Base-by-base conservation (phyloP, 768 basidiomycete species). In the Termitomyces bulborhizus region DNA sequence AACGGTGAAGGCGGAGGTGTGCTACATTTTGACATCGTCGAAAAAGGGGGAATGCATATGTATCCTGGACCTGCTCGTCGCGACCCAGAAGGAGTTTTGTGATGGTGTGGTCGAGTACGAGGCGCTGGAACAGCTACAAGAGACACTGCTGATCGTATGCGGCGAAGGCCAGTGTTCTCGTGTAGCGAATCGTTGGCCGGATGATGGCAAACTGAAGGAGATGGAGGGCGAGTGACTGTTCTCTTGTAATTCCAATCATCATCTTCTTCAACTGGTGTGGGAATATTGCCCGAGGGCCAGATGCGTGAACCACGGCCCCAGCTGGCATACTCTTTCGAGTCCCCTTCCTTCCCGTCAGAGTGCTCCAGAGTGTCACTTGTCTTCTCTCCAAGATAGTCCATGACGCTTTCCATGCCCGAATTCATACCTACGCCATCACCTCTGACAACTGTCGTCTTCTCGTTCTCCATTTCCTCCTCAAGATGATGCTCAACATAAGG, bases 381-480 rank as follows among this genome's bases (percentile, higher is more conserved):
- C 26, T 56, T 51, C 18, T 48, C 55, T 53, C 68, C 64, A 61
- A 77, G 65, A 57, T 72, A 62, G 56, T 71, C 71, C 58, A 76
- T 68, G 61, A 76, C 69, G 39, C 72, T 67, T 53, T 70, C 69
- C 66, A 73, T 69, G 56, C 71, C 72, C 27, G 68, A 61, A 37
- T 70, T 72, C 16, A 71, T 76, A 62, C 84, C 83, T 4, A 82
- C 74, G 16, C 90, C 90, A 64, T 91, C 90, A 29, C 88, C 88
- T 49, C 83, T 74, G 13, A 93, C 90, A 39, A 90, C 75, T 21
- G 80, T 81, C 3, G 84, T 74, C 8, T 79, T 76, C 39, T 83
- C 82, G 57, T 76, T 88, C 61, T 82, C 81, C 27, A 89, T 89
- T 63, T 93, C 90, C 48, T 79, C 66, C 55, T 84, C 86, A 16